A percentile compares a stretch with the other conserved stretches of the same genome.
phyloP scores from a whole-genome alignment of 257 asterid genomes.

The Solanum pennellii region DNA sequence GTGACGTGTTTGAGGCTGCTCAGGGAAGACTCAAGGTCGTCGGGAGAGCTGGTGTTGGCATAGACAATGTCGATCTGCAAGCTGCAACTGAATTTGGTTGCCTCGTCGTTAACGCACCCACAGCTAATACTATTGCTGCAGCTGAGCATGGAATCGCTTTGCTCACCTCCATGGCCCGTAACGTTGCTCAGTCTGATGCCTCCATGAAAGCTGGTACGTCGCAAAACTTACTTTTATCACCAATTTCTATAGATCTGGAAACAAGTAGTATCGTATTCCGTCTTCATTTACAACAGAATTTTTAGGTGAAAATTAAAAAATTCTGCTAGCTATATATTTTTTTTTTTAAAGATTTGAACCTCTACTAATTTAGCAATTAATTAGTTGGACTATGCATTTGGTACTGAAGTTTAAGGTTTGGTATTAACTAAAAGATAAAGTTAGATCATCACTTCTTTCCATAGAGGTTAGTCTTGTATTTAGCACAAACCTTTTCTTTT shows the following conservation, averaged over 20 bases:
- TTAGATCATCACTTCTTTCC: neutral
- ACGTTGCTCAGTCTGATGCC: constrained; percentile 90
- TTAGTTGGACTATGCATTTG: neutral
- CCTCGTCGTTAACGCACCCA: constrained; percentile 89
- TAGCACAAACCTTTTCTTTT: neutral
- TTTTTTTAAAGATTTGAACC: neutral
- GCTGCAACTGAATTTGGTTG: constrained; percentile 93
- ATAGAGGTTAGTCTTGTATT: neutral
- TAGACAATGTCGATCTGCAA: constrained; percentile 92
- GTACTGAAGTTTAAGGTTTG: neutral
- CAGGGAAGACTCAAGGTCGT: constrained; percentile 75
- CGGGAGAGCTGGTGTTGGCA: constrained; percentile 93
- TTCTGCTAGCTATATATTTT: too few relatives aligned
- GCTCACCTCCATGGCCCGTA: constrained; percentile 77
- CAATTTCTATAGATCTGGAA: neutral
- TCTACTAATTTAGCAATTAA: neutral
- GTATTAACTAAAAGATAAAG: neutral
- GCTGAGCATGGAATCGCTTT: constrained; percentile 91
- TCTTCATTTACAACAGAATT: neutral
- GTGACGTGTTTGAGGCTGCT: constrained; percentile 82
- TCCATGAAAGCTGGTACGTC: constrained; percentile 80
- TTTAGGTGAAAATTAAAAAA: neutral
- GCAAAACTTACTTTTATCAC: neutral
- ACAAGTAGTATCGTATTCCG: neutral
- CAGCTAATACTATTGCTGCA: constrained; percentile 91